Evolutionary conservation across 176 grass and related monocot species (phyloP), one percentile per base, ranked within the genome.

Genomic region (Aechmea fasciata): DNA sequence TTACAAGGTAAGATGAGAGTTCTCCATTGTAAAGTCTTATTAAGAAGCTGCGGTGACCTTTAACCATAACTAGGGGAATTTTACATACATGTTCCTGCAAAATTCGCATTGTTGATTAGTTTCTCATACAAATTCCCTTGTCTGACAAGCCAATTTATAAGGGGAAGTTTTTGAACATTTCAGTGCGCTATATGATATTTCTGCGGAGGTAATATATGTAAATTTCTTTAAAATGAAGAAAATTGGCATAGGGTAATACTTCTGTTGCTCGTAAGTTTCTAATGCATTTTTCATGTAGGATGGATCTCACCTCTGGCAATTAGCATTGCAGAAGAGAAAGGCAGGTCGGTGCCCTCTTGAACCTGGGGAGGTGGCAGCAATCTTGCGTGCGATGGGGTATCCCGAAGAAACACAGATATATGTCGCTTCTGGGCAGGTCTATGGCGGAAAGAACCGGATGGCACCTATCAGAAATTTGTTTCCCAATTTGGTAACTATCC

Each of bases 351-450:
- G 93, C 77, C 93, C 89, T 0, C 93, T 97, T 63, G 93, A 97
- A 74, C 93, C 93, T 57, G 93, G 88, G 13, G 89, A 97, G 81
- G 88, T 92, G 73, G 93, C 89, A 55, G 78, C 90, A 54, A 90
- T 97, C 76, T 52, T 97, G 67, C 84, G 82, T 53, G 93, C 89
- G 15, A 92, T 92, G 93, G 89, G 93, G 15, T 92, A 97, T 69
- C 85, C 86, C 7, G 92, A 84, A 79, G 89, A 97, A 72, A 92
- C 89, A 24, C 89, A 92, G 77, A 92, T 92, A 71, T 97, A 97
- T 85, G 93, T 97, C 73, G 93, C 86, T 87, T 97, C 93, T 2
- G 93, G 89, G 24, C 89, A 97, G 72, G 93, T 97, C 10, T 92
- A 92, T 14, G 93, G 93, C 65, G 93, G 93, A 64, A 92, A 79